Evolutionary conservation across 2,329 filamentous ascomycete species (phyloP).

Genomic region (Teratosphaeria epicoccoides): DNA sequence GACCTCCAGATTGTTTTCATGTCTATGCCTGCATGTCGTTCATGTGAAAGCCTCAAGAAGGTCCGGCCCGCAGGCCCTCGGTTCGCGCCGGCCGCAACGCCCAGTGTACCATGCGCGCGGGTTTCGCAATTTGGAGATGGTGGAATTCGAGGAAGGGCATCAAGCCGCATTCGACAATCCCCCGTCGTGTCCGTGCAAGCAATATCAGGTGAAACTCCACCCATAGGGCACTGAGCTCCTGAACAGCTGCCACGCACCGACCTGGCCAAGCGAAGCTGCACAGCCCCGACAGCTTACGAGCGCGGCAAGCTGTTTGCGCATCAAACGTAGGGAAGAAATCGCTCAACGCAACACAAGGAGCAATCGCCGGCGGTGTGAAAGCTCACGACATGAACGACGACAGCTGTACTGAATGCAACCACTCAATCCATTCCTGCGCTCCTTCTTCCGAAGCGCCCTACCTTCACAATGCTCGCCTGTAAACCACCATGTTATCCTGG

Average conservation of each 20-base stretch:
- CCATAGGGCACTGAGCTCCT: no score
- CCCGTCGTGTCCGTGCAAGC: no score
- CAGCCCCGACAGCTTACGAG: background rate
- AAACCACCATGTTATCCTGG: conserved; percentile 85
- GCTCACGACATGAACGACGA: background rate
- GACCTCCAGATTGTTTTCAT: no score
- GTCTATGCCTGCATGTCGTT: no score
- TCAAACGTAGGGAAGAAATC: no score
- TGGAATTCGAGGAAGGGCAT: no score
- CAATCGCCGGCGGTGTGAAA: background rate
- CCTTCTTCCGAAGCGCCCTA: conserved; percentile 96
- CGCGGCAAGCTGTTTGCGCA: background rate
- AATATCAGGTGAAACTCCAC: no score
- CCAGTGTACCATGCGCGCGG: no score
- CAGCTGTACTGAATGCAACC: conserved; percentile 33
- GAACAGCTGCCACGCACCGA: no score
- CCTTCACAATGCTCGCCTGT: conserved; percentile 82
- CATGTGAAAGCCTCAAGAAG: background rate
- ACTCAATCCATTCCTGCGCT: conserved; percentile 95
- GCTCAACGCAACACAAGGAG: background rate
- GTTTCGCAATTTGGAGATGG: no score
- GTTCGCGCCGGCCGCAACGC: no score
- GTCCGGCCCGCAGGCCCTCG: background rate
- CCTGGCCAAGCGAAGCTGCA: background rate
- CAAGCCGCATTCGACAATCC: background rate